phyloP scores from a whole-genome alignment of 768 basidiomycete species.

The Boletus sp. region DNA sequence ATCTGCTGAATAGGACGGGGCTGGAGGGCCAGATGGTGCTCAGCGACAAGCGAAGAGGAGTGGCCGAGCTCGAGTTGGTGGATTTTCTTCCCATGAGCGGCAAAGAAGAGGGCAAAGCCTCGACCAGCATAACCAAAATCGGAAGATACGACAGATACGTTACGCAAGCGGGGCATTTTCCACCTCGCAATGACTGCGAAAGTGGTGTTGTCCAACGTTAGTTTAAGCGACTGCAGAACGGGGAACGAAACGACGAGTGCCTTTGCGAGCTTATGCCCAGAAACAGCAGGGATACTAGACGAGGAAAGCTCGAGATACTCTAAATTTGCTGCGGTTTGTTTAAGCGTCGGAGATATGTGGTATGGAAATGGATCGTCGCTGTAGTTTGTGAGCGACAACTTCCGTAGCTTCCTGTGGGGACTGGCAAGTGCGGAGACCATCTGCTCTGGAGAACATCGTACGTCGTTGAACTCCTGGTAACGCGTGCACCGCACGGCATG shows the following conservation, averaged over 20 bases:
- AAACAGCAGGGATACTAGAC: constrained; percentile 44
- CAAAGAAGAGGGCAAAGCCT: constrained; percentile 66
- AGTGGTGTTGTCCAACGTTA: constrained; percentile 68
- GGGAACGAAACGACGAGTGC: constrained; percentile 44
- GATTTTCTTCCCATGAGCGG: constrained; percentile 59
- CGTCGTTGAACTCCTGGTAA: constrained; percentile 42
- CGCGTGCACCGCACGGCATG: constrained; percentile 58
- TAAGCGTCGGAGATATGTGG: constrained; percentile 52
- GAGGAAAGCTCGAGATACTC: constrained; percentile 70
- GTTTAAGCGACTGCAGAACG: constrained; percentile 62
- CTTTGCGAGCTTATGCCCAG: constrained; percentile 24
- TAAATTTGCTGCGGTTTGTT: constrained; percentile 48
- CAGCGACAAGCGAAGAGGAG: constrained; percentile 61
- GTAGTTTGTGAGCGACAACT: constrained; percentile 72
- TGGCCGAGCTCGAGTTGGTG: constrained; percentile 71
- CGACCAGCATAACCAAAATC: constrained; percentile 68
- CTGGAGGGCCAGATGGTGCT: constrained; percentile 58
- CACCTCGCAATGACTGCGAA: constrained; percentile 64
- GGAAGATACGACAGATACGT: constrained; percentile 64
- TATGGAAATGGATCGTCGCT: constrained; percentile 57
- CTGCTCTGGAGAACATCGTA: constrained; percentile 49
- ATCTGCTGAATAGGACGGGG: constrained; percentile 36
- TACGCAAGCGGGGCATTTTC: constrained; percentile 59
- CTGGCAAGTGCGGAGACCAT: constrained; percentile 58
- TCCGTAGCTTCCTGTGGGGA: constrained; percentile 49